These are phyloP conservation scores for Polysphondylium violaceum DNA, from an alignment of 78 protist genomes.

Conservation along the genomic window DNA sequence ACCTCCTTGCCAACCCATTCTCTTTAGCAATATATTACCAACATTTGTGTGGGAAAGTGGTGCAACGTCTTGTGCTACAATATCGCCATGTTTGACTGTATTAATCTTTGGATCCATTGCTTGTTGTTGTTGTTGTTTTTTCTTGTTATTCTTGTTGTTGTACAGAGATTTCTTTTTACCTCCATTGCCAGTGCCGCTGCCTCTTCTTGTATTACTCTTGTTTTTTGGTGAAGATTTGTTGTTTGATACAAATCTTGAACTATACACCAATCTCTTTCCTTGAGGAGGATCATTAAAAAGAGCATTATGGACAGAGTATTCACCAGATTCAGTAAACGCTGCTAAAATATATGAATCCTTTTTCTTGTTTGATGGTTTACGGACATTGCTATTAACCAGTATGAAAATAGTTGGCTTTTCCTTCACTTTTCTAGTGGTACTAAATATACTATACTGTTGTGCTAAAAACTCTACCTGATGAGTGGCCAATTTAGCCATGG, in stretches of 20 bases:
- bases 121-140: background rate
- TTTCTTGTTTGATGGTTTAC: slow-evolving; percentile 59
- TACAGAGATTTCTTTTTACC: background rate
- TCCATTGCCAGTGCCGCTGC: background rate
- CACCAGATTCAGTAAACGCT: slow-evolving; percentile 30
- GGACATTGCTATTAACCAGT: background rate
- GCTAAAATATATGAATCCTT: slow-evolving; percentile 48
- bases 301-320: background rate
- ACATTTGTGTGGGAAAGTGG: slow-evolving; percentile 16
- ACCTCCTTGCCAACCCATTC: slow-evolving; percentile 74
- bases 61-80: slow-evolving; percentile 18
- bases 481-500: slow-evolving; percentile 47
- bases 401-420: slow-evolving; percentile 18
- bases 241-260: background rate
- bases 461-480: slow-evolving; percentile 42
- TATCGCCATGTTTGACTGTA: slow-evolving; percentile 54
- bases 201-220: background rate
- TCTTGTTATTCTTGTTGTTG: background rate
- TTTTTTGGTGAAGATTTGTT: background rate
- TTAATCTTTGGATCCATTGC: too few relatives aligned
- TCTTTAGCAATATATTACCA: slow-evolving; percentile 34
- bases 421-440: slow-evolving; percentile 6
- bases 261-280: background rate
- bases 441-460: slow-evolving; percentile 44
- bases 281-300: background rate